A percentile compares a stretch with the other conserved stretches of the same genome.
These are phyloP conservation scores for Trametes polyzona DNA, from an alignment of 1,284 basidiomycete species.

Conservation along the genomic window DNA sequence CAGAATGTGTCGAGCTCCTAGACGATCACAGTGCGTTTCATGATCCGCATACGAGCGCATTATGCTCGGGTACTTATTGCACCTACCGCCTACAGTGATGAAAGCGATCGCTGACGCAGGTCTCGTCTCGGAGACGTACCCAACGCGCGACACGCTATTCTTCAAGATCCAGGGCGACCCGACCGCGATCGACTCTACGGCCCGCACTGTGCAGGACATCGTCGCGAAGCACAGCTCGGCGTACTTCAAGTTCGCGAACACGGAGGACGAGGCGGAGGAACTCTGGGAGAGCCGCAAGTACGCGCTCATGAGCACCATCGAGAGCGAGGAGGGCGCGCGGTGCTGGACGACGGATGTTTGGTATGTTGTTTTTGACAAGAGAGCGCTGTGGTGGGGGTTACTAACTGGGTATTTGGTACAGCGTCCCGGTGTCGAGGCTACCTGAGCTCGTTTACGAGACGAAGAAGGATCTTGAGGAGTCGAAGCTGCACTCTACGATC, in stretches of 20 bases:
- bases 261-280: conserved; percentile 76
- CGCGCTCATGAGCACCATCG: conserved; percentile 76
- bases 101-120: conserved; percentile 74
- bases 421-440: conserved; percentile 79
- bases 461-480: conserved; percentile 70
- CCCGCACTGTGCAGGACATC: conserved; percentile 61
- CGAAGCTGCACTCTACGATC: conserved; percentile 70
- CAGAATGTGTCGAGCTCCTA: conserved; percentile 83
- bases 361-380: too few species aligned
- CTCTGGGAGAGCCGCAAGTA: conserved; percentile 91
- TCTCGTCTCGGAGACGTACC: conserved; percentile 61
- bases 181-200: conserved; percentile 63
- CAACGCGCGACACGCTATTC: conserved; percentile 81
- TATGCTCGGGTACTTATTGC: not conserved
- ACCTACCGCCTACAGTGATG: conserved; percentile 60
- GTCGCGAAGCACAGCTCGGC: conserved; percentile 70
- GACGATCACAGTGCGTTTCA: conserved; percentile 65
- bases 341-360: conserved; percentile 92
- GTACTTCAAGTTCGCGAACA: conserved; percentile 77
- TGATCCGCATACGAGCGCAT: too few species aligned
- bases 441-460: conserved; percentile 75
- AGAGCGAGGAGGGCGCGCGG: conserved; percentile 58
- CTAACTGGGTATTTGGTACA: conserved; percentile 42
- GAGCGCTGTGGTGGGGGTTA: too few species aligned
- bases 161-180: conserved; percentile 87